Evolutionary conservation across 192 early-diverging fungal genomes (phyloP), one percentile per base, ranked within the genome.

Genomic region (Podila epicladia): DNA sequence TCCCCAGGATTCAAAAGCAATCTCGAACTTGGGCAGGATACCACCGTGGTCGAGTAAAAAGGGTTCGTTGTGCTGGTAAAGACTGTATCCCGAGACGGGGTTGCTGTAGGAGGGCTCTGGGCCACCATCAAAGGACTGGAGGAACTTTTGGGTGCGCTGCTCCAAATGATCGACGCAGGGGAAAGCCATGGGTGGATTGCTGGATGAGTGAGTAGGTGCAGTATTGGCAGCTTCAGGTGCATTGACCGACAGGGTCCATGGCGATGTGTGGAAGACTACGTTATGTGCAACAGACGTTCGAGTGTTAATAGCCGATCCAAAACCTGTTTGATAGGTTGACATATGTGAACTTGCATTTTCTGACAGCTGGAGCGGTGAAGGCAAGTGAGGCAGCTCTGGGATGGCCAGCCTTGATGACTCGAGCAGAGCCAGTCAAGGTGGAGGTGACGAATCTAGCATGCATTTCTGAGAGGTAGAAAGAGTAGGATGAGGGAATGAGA

Each of bases 1-100:
- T n/a, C 98, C 98, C 97, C 97, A 99, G 26, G 97, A 93, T 74
- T 99, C 97, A 77, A 98, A 99, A 2, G 98, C 98, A 65, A 99
- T 92, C 58, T 91, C 83, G 71, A 96, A 86, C 55, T 83, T 62
- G 20, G 94, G 89, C 2, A 99, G 86, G 37, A 89, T 72, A 15
- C 97, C 97, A 48, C 96, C 95, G 66, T 97, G 90, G 71, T 94
- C 92, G 69, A 95, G 84, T 5, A 88, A 73, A 71, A 97, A 96
- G 13, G 93, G 93, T 58, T 83, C 58, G 5, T 69, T 53, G 83
- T 94, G 86, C 38, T 86, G 84, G 71, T 87, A 96, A 33, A 86
- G 68, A 48, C 85, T 74, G 84, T 95, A 94, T 20, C 94, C 94
- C 0, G 92, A 91, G 51, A 94, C 89, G 5, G 95, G 86, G 68